Evolutionary conservation across 495 filamentous ascomycete genomes (phyloP).

Genomic region (Bacidia rubella): DNA sequence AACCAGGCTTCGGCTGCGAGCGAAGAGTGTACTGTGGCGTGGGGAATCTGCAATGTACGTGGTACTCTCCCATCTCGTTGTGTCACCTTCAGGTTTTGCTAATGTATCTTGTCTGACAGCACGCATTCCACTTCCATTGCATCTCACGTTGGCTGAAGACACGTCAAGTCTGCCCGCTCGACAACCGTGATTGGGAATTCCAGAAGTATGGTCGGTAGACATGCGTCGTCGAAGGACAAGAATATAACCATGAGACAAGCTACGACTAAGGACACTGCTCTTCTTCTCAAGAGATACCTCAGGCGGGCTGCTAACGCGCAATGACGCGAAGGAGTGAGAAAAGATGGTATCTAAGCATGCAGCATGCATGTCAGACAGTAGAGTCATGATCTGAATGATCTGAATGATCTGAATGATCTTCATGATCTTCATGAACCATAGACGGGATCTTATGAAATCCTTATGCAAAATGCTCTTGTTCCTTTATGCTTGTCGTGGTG

Average conservation of each 20-base stretch:
- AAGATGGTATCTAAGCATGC: too few relatives aligned
- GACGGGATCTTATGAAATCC: too few relatives aligned
- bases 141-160: conserved; percentile 99
- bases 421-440: neutral
- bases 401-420: neutral
- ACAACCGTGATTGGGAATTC: conserved; percentile 99
- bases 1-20: conserved; percentile 96
- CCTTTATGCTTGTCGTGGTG: too few relatives aligned
- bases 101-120: conserved; percentile 36
- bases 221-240: neutral
- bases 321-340: too few relatives aligned
- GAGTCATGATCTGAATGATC: too few relatives aligned
- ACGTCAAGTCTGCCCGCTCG: conserved; percentile 94
- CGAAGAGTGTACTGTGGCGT: conserved; percentile 96
- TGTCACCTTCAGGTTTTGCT: neutral
- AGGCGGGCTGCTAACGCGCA: too few relatives aligned
- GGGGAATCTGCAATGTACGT: conserved; percentile 97
- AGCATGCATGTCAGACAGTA: too few relatives aligned
- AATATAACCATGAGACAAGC: too few relatives aligned
- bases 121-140: conserved; percentile 99
- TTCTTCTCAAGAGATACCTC: too few relatives aligned
- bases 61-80: neutral
- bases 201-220: conserved; percentile 84
- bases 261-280: too few relatives aligned
- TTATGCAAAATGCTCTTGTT: too few relatives aligned